phyloP scores from a whole-genome alignment of 148 eudicot genomes.

The Rhododendron ovatum region DNA sequence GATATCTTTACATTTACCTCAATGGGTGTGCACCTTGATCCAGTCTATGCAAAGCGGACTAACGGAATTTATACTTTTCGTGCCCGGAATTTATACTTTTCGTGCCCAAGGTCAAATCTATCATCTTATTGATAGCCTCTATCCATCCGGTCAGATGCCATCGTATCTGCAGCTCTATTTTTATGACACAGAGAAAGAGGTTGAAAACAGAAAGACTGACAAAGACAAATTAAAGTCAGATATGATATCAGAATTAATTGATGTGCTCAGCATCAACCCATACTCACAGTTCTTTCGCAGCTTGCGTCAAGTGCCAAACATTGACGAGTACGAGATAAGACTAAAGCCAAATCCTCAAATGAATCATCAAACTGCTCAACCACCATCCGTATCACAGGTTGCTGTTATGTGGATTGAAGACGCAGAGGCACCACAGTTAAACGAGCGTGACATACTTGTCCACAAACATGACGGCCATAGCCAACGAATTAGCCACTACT shows the following conservation, averaged over 20 bases:
- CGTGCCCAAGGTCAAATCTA: too few species aligned
- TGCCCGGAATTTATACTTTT: too few species aligned
- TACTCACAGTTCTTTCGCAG: neutral
- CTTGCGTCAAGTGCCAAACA: neutral
- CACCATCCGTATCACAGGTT: neutral
- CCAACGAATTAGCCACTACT: neutral
- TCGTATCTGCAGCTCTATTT: neutral
- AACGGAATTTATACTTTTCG: too few species aligned
- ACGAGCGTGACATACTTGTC: neutral
- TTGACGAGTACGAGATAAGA: neutral
- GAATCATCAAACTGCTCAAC: neutral
- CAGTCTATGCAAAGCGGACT: too few species aligned
- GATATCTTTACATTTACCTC: too few species aligned
- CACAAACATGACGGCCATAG: neutral
- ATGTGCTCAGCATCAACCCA: neutral
- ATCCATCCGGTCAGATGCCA: too few species aligned
- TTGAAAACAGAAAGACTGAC: neutral
- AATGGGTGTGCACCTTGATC: too few species aligned
- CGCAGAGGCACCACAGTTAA: fast-evolving
- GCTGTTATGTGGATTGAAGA: neutral
- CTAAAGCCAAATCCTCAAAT: neutral
- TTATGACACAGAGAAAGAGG: neutral
- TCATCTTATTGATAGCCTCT: too few species aligned
- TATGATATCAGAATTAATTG: neutral
- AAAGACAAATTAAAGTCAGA: fast-evolving